Evolutionary conservation across 129 eudicot genomes (phyloP).

Genomic region (Lactuca sativa): DNA sequence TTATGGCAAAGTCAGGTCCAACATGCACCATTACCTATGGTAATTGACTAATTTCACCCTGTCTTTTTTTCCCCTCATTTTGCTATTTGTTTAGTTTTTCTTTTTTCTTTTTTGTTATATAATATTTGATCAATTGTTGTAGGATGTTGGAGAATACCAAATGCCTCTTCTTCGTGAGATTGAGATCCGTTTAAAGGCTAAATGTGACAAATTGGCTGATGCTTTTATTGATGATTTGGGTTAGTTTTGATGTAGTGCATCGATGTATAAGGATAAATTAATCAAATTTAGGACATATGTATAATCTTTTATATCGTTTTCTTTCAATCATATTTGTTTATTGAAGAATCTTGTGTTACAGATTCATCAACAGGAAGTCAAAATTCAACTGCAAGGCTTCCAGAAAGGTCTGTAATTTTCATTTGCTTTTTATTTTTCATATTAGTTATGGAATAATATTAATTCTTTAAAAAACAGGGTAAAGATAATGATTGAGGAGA

Average conservation of each 20-base stretch:
- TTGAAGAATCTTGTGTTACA: slow-evolving; percentile 28
- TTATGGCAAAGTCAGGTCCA: slow-evolving; percentile 90
- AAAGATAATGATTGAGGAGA: slow-evolving; percentile 88
- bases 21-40: slow-evolving; percentile 65
- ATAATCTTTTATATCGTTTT: background rate
- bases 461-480: background rate
- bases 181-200: slow-evolving; percentile 73
- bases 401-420: slow-evolving; percentile 70
- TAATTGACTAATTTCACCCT: background rate
- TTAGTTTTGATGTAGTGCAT: slow-evolving; percentile 30
- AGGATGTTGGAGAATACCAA: slow-evolving; percentile 92
- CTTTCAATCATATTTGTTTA: background rate
- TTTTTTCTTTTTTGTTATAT: background rate
- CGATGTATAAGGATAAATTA: no score
- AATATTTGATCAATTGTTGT: slow-evolving; percentile 20
- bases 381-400: slow-evolving; percentile 80
- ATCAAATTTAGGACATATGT: no score
- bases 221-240: slow-evolving; percentile 80
- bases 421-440: background rate
- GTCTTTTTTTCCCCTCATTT: no score
- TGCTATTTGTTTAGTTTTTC: no score
- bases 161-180: slow-evolving; percentile 84
- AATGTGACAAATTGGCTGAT: slow-evolving; percentile 86
- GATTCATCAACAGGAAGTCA: slow-evolving; percentile 64
- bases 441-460: no score